Evolutionary conservation across 495 filamentous ascomycete species (phyloP), one percentile per base, ranked within the genome.

Genomic region (Penicillium manginii): DNA sequence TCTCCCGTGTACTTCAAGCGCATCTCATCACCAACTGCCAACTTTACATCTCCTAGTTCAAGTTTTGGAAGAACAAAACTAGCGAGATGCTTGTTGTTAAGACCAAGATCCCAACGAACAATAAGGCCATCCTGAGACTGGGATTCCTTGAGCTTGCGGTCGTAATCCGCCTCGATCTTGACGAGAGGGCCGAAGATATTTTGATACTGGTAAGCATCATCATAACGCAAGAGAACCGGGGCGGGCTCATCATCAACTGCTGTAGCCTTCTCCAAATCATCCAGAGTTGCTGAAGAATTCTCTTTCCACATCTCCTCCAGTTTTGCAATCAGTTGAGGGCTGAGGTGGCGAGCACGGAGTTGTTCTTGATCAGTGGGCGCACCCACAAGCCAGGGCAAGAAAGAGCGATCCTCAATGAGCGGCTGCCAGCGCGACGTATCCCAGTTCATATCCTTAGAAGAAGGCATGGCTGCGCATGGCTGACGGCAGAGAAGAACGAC

Each of bases 391-490:
- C 94, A 99, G 37, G 86, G 84, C 23, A 99, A 74, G 67, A 99
- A 99, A 8, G 92, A 93, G 29, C 94, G 91, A 64, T 99, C 94
- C 69, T 97, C 93, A 58, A 99, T 97, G 37, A 99, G 80, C 3
- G 94, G 94, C 64, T 98, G 93, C 94, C 94, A 99, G 62, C 92
- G 87, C 8, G 96, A 96, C 14, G 92, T 93, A 75, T 99, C 94
- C 94, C 94, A 99, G 71, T 93, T 98, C 94, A 99, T 99, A 67
- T 98, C 94, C 77, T 99, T 99, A n/a, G 91, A 92, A 11, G 93
- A 96, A 4, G 91, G 89, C 80, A 89, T 92, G 32, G 96, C 86
- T 39, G 92, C 94, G 75, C 94, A 99, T 46, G 94, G 94, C 71
- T 98, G 94, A 31, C 94, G 91, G 74, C 94, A 99, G 9, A 99